phyloP scores from a whole-genome alignment of 1,284 basidiomycete genomes.

The Gastroboletus turbinatus region DNA sequence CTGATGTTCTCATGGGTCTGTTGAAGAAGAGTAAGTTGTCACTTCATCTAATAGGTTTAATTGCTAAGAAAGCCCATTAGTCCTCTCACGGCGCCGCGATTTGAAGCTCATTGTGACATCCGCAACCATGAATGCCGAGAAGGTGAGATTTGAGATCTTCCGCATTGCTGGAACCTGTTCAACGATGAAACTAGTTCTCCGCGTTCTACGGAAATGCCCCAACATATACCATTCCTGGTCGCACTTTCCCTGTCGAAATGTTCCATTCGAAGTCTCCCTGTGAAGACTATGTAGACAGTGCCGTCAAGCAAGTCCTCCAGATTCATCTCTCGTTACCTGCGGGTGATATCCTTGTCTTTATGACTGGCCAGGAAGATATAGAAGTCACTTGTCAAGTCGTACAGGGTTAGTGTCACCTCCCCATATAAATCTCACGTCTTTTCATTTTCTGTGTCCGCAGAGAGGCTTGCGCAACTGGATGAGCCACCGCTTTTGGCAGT shows the following conservation, averaged over 20 bases:
- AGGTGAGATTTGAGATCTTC: constrained; percentile 48
- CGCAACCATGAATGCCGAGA: constrained; percentile 98
- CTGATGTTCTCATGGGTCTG: constrained; percentile 96
- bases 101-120: constrained; percentile 97
- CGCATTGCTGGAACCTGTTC: neutral
- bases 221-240: constrained; percentile 94
- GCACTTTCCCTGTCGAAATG: constrained; percentile 97
- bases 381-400: constrained; percentile 92
- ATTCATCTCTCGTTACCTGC: constrained; percentile 94
- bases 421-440: neutral
- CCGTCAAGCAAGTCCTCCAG: constrained; percentile 96
- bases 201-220: constrained; percentile 94
- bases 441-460: constrained; percentile 40
- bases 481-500: constrained; percentile 86
- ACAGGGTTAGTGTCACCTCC: constrained; percentile 53
- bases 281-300: constrained; percentile 97
- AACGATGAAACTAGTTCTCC: constrained; percentile 68
- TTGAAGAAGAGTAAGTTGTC: constrained; percentile 78
- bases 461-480: constrained; percentile 88
- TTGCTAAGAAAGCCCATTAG: constrained; percentile 42
- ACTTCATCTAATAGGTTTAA: neutral
- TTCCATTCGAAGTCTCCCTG: constrained; percentile 96
- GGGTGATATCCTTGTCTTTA: constrained; percentile 97
- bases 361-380: constrained; percentile 99
- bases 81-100: constrained; percentile 88